phyloP scores from a whole-genome alignment of 306 rosid genomes.

The Rubus parviflorus region DNA sequence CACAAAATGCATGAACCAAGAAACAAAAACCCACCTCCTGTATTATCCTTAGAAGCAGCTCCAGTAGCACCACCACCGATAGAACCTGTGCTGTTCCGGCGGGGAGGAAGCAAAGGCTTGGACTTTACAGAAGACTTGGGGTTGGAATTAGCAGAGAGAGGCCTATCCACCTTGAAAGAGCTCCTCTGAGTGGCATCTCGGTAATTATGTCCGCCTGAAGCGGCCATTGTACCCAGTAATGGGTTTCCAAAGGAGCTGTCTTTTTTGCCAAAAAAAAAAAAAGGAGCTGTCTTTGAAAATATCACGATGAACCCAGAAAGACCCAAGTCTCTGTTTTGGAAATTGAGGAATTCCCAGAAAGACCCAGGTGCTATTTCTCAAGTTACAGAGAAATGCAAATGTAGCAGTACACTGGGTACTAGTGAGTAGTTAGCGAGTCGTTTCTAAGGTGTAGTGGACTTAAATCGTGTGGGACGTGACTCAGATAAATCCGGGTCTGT shows the following conservation, averaged over 20 bases:
- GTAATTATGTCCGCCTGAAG: conserved; percentile 47
- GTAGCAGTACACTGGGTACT: background rate
- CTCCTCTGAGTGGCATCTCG: conserved; percentile 58
- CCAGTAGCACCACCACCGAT: conserved; percentile 26
- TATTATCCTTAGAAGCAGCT: conserved; percentile 53
- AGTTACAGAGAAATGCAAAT: background rate
- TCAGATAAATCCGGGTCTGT: conserved; percentile 40
- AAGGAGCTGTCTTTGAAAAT: background rate
- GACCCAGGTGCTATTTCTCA: background rate
- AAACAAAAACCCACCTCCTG: conserved; percentile 53
- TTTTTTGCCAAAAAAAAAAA: no score
- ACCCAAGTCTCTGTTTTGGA: conserved; percentile 15
- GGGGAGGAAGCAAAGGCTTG: conserved; percentile 58
- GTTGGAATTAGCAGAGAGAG: conserved; percentile 51
- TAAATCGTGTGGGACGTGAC: conserved; percentile 48
- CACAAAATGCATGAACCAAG: conserved; percentile 1
- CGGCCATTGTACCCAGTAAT: conserved; percentile 54
- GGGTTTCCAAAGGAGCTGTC: background rate
- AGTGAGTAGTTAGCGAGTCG: background rate
- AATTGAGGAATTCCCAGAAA: conserved; percentile 10
- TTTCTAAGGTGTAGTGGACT: conserved; percentile 28
- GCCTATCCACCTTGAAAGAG: conserved; percentile 58
- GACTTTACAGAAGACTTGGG: conserved; percentile 57
- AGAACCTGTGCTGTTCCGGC: conserved; percentile 75
- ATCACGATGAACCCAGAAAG: conserved; percentile 8